Evolutionary conservation across 768 basidiomycete genomes (phyloP), one percentile per base, ranked within the genome.

Genomic region (Trametes cubensis): DNA sequence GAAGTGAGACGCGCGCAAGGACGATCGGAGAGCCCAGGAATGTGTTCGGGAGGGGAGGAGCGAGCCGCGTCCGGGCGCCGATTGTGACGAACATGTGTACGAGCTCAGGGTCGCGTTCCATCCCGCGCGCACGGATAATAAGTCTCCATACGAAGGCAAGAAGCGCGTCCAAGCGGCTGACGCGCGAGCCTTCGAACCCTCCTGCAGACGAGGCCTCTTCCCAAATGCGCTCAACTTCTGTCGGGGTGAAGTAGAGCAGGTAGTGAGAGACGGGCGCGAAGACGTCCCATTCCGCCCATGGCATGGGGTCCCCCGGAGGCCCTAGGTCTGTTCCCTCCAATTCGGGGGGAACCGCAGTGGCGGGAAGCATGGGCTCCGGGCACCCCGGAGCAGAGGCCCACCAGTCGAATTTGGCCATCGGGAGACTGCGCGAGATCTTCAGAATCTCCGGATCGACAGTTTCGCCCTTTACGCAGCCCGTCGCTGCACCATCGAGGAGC

Each of bases 151-250:
- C 42, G 61, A 76, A 75, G 3, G 76, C 76, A 25, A 74, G 72
- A 20, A 78, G 71, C 10, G 73, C 72, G 64, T 77, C 76, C 23
- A 76, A 70, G 61, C 74, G 73, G 60, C 75, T 77, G 64, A 76
- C 21, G 62, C 34, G 39, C 25, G 26, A 4, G 28, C 28, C 28
- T 30, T 30, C 28, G 28, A 30, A 10, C 25, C 21, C 25, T 21
- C 20, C 11, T 49, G 49, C 17, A 4, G 15, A 18, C 25, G 53
- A 52, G 8, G 73, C 53, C 0, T 67, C 73, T 45, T 69, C 56
- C 73, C 75, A 77, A 42, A 78, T 75, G n/a, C 68, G 65, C 6
- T 69, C 51, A 13, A 78, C 49, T 51, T 76, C 74, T 5, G 56
- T 49, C 11, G 70, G 58, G 18, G 60, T 55, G 52, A 62, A 62